Percentiles rank a stretch among this genome's conserved stretches.
These are phyloP conservation scores for Casuarina equisetifolia DNA, from an alignment of 306 rosid species.

Conservation along the genomic window DNA sequence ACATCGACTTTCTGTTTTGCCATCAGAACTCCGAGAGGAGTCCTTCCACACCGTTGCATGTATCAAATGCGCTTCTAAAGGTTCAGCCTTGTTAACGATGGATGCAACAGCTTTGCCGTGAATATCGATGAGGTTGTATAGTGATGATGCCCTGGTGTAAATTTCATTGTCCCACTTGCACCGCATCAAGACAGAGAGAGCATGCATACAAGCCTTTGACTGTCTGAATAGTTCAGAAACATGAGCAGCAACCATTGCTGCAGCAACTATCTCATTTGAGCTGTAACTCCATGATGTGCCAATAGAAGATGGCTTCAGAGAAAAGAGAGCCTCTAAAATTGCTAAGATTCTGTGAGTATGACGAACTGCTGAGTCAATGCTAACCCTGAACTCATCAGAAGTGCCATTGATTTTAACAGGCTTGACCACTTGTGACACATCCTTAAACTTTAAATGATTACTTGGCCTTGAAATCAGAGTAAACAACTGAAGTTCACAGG, in stretches of 20 bases:
- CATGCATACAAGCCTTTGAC: conserved; percentile 98
- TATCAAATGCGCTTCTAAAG: conserved; percentile 77
- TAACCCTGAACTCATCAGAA: conserved; percentile 52
- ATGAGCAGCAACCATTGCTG: conserved; percentile 99
- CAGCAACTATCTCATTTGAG: conserved; percentile 97
- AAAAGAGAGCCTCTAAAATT: conserved; percentile 89
- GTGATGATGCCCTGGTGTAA: conserved; percentile 78
- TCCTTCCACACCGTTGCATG: conserved; percentile 61
- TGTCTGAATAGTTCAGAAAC: conserved; percentile 88
- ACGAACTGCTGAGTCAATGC: conserved; percentile 74
- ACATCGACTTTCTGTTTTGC: conserved; percentile 49
- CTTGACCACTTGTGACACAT: conserved; percentile 43
- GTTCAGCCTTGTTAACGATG: conserved; percentile 85
- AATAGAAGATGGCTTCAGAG: conserved; percentile 87
- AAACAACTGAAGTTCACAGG: conserved; percentile 92
- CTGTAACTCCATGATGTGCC: conserved; percentile 99
- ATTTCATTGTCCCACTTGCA: conserved; percentile 95
- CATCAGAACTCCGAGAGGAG: conserved; percentile 36
- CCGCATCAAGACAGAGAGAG: conserved; percentile 80
- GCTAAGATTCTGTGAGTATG: conserved; percentile 89
- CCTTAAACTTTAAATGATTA: conserved; percentile 48
- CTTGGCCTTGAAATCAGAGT: conserved; percentile 64
- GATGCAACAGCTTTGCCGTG: conserved; percentile 94
- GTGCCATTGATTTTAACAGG: conserved; percentile 61
- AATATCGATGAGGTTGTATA: conserved; percentile 87